Base-by-base conservation (phyloP, 345 rosid genomes). In the Hirschfeldia incana region DNA sequence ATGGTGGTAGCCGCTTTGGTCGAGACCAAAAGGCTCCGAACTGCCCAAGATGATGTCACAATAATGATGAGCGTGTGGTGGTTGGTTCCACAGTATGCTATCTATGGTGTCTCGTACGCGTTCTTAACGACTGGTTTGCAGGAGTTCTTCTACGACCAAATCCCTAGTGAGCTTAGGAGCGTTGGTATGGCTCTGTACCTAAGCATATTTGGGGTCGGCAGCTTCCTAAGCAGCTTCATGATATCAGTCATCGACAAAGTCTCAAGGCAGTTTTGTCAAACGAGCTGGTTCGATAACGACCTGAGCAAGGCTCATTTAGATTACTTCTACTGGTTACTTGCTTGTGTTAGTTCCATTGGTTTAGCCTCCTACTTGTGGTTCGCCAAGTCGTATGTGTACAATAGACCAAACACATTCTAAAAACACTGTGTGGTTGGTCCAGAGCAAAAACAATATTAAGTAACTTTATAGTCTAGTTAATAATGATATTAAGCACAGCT, bases 291-390 rank as follows among this genome's bases (percentile, higher is more conserved):
- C 60, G 60, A 16, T 16, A 53, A 53, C 60, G 60, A 53, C 60
- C 60, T 53, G 9, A 87, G 84, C 74, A 64, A 66, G 15, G 90
- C 83, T 26, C 93, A 89, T 82, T 84, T 89, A 65, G 83, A 87
- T 74, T 86, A 86, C 80, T 89, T 82, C 13, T 89, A 87, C 33
- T 86, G 84, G 84, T 36, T 89, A 27, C 79, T 89, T 1, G 75
- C 77, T 57, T 77, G 55, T 27, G 55, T 83, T 0, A 77, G 81
- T 61, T 37, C 33, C 15, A 6, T 64, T 10, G 76, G 17, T 37
- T 34, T 79, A 46, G 44, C 39, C 70, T 82, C 36, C 49, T 85
- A 68, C 84, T 83, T 62, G 79, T 58, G 34, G 17, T 81, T 33
- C 71, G 36, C 87, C 60, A 53, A 53, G 60, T 53, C 60, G 60